These are phyloP conservation scores for Rhizopus delemar DNA, from an alignment of 371 early-diverging fungal genomes.

Conservation along the genomic window DNA sequence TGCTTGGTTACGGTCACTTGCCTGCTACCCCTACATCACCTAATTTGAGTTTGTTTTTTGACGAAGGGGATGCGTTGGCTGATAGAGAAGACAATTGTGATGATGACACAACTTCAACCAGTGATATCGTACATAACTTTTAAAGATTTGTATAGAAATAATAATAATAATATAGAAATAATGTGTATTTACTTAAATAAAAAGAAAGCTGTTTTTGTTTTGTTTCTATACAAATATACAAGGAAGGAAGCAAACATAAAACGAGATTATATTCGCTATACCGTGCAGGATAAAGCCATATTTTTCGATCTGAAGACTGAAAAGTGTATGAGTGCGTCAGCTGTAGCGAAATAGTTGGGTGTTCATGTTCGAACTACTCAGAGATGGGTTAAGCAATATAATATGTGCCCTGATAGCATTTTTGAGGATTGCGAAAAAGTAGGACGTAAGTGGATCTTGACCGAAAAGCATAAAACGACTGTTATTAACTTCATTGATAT, in stretches of 20 bases:
- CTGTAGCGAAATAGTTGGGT: constrained; percentile 33
- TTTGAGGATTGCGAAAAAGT: constrained; percentile 16
- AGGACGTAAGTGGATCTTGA: neutral
- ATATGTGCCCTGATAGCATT: constrained; percentile 13
- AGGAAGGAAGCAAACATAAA: constrained; percentile 1
- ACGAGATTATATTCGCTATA: constrained; percentile 15
- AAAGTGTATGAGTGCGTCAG: constrained; percentile 18
- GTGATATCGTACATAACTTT: constrained; percentile 15
- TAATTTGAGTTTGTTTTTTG: neutral
- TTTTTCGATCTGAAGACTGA: constrained; percentile 19
- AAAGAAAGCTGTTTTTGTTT: constrained; percentile 2
- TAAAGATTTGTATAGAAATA: constrained; percentile 6
- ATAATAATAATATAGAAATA: constrained; percentile 4
- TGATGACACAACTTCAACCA: constrained; percentile 9
- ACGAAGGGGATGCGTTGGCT: neutral
- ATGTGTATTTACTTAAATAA: constrained; percentile 1
- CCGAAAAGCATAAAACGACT: too few species aligned
- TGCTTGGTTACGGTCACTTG: constrained; percentile 29
- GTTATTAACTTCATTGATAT: too few species aligned
- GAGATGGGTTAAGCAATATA: constrained; percentile 14
- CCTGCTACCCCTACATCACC: constrained; percentile 28
- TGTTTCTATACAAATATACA: constrained; percentile 11
- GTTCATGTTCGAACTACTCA: constrained; percentile 21
- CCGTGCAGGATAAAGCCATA: constrained; percentile 15
- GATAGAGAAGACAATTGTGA: neutral